Percentiles rank a stretch among this genome's conserved stretches.
These are phyloP conservation scores for Geranium rotundifolium DNA, from an alignment of 345 rosid genomes.

Conservation along the genomic window DNA sequence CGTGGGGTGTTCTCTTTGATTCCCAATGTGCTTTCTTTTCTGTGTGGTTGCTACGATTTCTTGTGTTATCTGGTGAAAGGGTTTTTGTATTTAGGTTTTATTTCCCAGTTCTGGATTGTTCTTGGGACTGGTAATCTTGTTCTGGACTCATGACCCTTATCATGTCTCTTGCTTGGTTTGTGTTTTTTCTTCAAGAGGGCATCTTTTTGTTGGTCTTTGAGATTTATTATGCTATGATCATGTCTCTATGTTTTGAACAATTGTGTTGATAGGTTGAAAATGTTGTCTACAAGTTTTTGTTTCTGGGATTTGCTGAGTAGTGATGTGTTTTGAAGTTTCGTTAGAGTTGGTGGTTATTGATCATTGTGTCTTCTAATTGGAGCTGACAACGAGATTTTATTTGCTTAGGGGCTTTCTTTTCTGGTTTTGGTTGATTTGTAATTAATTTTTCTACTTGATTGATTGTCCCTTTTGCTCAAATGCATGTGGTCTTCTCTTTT, in stretches of 20 bases:
- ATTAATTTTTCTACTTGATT: neutral
- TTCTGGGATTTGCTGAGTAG: neutral
- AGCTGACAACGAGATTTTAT: neutral
- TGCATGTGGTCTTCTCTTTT: neutral
- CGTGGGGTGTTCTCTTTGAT: neutral
- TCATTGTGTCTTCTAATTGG: neutral
- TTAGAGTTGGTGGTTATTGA: neutral
- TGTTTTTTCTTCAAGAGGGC: neutral
- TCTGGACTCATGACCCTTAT: neutral
- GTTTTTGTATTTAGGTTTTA: neutral
- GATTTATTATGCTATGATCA: neutral
- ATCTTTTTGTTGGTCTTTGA: neutral
- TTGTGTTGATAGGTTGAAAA: neutral
- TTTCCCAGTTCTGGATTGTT: too few relatives aligned
- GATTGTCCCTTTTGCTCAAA: neutral
- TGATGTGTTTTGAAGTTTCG: neutral
- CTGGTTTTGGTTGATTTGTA: neutral
- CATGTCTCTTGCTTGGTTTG: neutral
- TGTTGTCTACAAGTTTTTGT: neutral
- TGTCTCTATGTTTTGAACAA: neutral
- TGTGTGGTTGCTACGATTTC: neutral
- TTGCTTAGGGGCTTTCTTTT: neutral
- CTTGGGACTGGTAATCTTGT: neutral
- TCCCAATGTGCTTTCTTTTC: neutral
- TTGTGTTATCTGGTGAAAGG: neutral